These are phyloP conservation scores for Pelargonium nanum DNA, from an alignment of 345 rosid genomes.

Conservation along the genomic window DNA sequence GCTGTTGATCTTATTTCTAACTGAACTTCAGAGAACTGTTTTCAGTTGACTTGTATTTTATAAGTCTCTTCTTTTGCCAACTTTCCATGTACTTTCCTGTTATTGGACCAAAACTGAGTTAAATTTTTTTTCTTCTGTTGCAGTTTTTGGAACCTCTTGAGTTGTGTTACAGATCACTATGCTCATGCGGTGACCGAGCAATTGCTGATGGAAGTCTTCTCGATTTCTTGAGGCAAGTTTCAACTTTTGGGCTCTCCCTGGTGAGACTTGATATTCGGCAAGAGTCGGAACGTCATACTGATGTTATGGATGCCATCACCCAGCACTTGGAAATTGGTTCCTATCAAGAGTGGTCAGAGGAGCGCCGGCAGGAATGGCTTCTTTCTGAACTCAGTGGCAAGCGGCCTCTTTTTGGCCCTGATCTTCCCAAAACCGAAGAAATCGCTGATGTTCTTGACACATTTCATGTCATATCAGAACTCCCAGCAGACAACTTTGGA, in stretches of 20 bases:
- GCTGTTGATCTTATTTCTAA: too few relatives aligned
- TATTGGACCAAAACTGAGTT: constrained; percentile 5
- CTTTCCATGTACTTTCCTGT: background rate
- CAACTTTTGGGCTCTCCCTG: constrained; percentile 91
- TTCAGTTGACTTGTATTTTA: background rate
- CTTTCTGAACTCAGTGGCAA: constrained; percentile 79
- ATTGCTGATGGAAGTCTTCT: constrained; percentile 99
- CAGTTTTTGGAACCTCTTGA: constrained; percentile 98
- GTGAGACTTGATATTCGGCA: constrained; percentile 94
- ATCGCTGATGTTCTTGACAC: constrained; percentile 85
- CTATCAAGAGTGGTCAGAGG: constrained; percentile 87
- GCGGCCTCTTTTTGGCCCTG: constrained; percentile 88
- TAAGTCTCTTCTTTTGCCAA: background rate
- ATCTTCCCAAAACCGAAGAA: constrained; percentile 90
- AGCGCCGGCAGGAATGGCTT: constrained; percentile 78
- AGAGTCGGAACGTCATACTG: constrained; percentile 95
- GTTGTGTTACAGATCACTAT: constrained; percentile 86
- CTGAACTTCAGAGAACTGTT: too few relatives aligned
- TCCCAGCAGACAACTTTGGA: constrained; percentile 81
- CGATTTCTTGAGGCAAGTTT: constrained; percentile 94
- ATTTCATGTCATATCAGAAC: constrained; percentile 70
- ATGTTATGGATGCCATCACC: constrained; percentile 89
- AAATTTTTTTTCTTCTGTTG: constrained; percentile 11
- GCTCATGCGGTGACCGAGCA: constrained; percentile 79
- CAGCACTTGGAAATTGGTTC: constrained; percentile 78